Evolutionary conservation across 2,329 filamentous ascomycete species (phyloP), one percentile per base, ranked within the genome.

Genomic region (Trichophyton verrucosum): DNA sequence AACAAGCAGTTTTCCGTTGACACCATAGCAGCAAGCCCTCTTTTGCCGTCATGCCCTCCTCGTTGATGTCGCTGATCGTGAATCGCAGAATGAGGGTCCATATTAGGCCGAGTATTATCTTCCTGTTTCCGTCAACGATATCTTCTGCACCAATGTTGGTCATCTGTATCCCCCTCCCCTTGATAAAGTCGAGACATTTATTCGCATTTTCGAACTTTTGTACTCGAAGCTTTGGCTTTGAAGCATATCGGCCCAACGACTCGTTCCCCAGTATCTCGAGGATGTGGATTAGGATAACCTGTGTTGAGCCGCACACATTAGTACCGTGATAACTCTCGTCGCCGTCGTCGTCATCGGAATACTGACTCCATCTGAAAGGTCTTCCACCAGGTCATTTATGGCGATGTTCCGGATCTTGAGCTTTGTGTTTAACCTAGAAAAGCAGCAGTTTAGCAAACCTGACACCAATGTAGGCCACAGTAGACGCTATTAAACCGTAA

Each of bases 161-260:
- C 86, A 99, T 89, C 73, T 96, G 92, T 65, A 99, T 97, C 20
- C 90, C 87, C 67, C 91, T 81, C 61, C 84, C 86, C 72, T 89
- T 95, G 77, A 99, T 91, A 70, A 94, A 99, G 75, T 96, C 86
- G 64, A 99, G 85, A 57, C 90, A 89, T 67, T 91, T 86, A 78
- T 97, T 97, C 74, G 94, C 92, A 82, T 99, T 99, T 75, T 99
- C 94, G 75, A 97, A 99, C 68, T 86, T 86, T 77, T 99, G 94
- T 59, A 99, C 94, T 61, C 94, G 90, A 67, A 99, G 81, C 77
- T 96, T 96, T 44, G 94, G 94, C 70, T 92, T 95, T 60, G 92
- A 89, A 65, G 94, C 94, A 82, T 99, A 99, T 73, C 92, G 89
- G 66, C 94, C 94, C 63, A 99, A 86, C 6, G 91, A 95, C 75